phyloP scores from a whole-genome alignment of 179 eudicot species.

The Gypsophila paniculata region DNA sequence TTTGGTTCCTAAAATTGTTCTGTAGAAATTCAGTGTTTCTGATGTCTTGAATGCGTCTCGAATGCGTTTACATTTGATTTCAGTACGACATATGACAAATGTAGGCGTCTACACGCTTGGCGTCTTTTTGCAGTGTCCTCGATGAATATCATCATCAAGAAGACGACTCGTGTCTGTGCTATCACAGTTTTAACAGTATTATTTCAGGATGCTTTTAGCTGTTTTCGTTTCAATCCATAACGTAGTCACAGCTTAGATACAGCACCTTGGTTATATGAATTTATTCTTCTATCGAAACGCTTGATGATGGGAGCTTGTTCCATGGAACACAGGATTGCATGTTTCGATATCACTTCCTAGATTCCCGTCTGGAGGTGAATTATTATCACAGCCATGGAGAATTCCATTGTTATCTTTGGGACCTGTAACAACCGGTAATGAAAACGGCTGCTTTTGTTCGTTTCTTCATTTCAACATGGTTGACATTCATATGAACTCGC shows the following conservation, averaged over 20 bases:
- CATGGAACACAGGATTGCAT: slow-evolving; percentile 22
- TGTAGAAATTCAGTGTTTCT: neutral
- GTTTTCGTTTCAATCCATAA: neutral
- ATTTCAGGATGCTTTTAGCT: neutral
- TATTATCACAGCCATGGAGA: slow-evolving; percentile 41
- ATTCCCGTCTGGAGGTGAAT: slow-evolving; percentile 34
- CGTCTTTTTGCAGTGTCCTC: no score
- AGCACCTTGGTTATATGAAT: neutral
- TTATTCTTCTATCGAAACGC: neutral
- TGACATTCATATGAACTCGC: neutral
- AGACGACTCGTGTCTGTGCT: neutral
- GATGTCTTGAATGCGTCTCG: neutral
- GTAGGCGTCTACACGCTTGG: no score
- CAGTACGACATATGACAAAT: no score
- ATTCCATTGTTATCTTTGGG: slow-evolving; percentile 31
- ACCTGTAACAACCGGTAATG: slow-evolving; percentile 36
- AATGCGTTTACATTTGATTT: neutral
- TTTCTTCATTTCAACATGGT: neutral
- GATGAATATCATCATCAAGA: no score
- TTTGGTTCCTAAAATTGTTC: no score
- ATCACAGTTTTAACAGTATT: neutral
- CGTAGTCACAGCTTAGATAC: neutral
- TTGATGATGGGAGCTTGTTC: neutral
- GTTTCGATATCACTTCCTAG: slow-evolving; percentile 29
- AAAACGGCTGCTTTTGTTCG: slow-evolving; percentile 9